phyloP scores from a whole-genome alignment of 2,329 filamentous ascomycete genomes.

The Dactylellina haptotyla region DNA sequence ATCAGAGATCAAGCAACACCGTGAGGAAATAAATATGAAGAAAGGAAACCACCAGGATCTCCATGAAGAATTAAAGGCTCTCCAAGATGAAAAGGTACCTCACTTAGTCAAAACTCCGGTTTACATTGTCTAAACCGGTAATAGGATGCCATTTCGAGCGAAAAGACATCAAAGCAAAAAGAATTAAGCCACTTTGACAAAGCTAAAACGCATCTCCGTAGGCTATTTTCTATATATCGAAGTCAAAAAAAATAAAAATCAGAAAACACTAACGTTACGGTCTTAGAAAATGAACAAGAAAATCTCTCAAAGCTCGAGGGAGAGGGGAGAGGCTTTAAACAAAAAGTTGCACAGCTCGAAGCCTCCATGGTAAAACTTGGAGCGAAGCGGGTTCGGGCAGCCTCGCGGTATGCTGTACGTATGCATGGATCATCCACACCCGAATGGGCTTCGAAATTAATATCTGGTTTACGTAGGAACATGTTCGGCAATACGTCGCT shows the following conservation, averaged over 20 bases:
- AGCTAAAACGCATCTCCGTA: constrained; percentile 27
- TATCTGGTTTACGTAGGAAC: constrained; percentile 33
- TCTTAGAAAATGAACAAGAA: constrained; percentile 47
- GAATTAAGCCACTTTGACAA: constrained; percentile 7
- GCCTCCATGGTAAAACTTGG: constrained; percentile 12
- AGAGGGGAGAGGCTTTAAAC: constrained; percentile 34
- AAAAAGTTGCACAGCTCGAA: constrained; percentile 43
- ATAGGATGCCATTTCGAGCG: constrained; percentile 65
- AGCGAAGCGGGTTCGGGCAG: constrained; percentile 56
- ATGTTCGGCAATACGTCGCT: constrained; percentile 69
- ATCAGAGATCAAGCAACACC: constrained; percentile 61
- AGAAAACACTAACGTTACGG: constrained; percentile 41
- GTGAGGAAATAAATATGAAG: constrained; percentile 60
- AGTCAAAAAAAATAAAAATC: not conserved
- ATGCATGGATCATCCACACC: constrained; percentile 31
- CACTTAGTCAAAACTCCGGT: too few relatives aligned
- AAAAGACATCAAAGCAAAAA: constrained; percentile 27
- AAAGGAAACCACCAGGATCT: constrained; percentile 66
- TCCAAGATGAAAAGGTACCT: constrained; percentile 65
- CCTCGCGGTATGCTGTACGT: constrained; percentile 69
- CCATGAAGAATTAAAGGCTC: constrained; percentile 66
- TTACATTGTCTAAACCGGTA: constrained; percentile 55
- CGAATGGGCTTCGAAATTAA: not conserved
- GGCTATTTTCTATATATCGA: not conserved
- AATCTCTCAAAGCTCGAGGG: constrained; percentile 37